Evolutionary conservation across 2,329 filamentous ascomycete species (phyloP).

Genomic region (Tolypocladium pustulatum): DNA sequence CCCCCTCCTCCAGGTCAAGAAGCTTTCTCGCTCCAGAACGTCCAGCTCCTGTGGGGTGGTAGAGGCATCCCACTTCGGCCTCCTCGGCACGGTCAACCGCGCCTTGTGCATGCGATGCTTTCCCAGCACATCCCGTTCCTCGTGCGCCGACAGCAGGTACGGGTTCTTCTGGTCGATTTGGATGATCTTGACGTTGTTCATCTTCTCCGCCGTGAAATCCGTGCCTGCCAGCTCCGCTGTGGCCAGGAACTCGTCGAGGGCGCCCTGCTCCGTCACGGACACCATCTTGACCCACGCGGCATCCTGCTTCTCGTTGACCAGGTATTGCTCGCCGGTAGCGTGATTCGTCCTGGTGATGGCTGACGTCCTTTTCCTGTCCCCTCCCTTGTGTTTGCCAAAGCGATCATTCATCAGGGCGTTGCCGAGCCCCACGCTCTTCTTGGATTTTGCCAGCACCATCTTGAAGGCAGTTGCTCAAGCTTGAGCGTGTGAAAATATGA

Average conservation of each 20-base stretch:
- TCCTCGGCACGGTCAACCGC: constrained; percentile 76
- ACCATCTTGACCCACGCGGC: constrained; percentile 99
- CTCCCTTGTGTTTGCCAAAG: constrained; percentile 85
- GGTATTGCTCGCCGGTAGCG: constrained; percentile 76
- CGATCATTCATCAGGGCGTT: constrained; percentile 98
- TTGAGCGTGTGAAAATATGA: neutral
- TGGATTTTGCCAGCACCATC: constrained; percentile 72
- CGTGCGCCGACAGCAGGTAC: constrained; percentile 73
- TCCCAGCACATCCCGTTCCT: constrained; percentile 66
- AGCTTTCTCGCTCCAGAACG: constrained; percentile 62
- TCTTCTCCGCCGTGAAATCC: constrained; percentile 97
- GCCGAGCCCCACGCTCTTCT: constrained; percentile 87
- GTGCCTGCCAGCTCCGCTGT: constrained; percentile 96
- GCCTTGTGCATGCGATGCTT: constrained; percentile 77
- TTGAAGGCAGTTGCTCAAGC: constrained; percentile 14
- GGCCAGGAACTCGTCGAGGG: constrained; percentile 89
- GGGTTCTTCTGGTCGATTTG: constrained; percentile 95
- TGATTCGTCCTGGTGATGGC: constrained; percentile 61
- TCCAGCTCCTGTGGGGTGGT: constrained; percentile 82
- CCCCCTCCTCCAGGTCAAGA: constrained; percentile 81
- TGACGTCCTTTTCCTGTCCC: constrained; percentile 62
- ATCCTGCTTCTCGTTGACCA: constrained; percentile 83
- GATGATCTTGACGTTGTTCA: constrained; percentile 98
- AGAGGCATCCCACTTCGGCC: constrained; percentile 77
- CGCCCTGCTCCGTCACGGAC: constrained; percentile 93